Evolutionary conservation across 2,329 filamentous ascomycete species (phyloP).

Genomic region (Colletotrichum plurivorum): DNA sequence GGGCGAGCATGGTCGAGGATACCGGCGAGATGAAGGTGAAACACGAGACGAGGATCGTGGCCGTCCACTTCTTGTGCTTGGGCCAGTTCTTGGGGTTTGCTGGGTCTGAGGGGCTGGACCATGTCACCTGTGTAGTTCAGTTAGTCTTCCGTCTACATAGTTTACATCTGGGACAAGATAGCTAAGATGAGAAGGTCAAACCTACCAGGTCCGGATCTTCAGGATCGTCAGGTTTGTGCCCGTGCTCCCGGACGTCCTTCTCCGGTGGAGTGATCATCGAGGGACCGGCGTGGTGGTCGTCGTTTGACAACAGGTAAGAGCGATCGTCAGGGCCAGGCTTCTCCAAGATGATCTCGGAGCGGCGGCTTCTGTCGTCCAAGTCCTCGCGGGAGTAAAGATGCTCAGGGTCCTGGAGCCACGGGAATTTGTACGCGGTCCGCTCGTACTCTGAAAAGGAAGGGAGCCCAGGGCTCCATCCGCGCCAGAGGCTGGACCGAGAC

Average conservation of each 20-base stretch:
- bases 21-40: slow-evolving; percentile 70
- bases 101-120: slow-evolving; percentile 61
- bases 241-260: slow-evolving; percentile 10
- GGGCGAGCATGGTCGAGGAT: slow-evolving; percentile 65
- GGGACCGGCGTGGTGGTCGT: not conserved
- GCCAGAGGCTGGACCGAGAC: slow-evolving; percentile 48
- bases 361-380: not conserved
- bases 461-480: slow-evolving; percentile 46
- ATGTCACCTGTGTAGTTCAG: slow-evolving; percentile 49
- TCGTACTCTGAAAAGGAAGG: slow-evolving; percentile 46
- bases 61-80: slow-evolving; percentile 50
- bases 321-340: slow-evolving; percentile 7
- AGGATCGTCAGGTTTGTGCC: slow-evolving; percentile 1
- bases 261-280: not conserved
- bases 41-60: slow-evolving; percentile 53
- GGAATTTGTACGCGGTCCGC: slow-evolving; percentile 47
- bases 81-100: slow-evolving; percentile 63
- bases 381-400: not conserved
- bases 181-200: not conserved
- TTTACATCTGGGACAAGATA: too few relatives aligned
- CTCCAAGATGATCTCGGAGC: not conserved
- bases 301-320: slow-evolving; percentile 8
- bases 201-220: slow-evolving; percentile 45
- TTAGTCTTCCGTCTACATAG: not conserved
- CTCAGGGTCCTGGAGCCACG: slow-evolving; percentile 44